These are phyloP conservation scores for Hypoxylon sp. DNA, from an alignment of 2,329 filamentous ascomycete species.

Conservation along the genomic window DNA sequence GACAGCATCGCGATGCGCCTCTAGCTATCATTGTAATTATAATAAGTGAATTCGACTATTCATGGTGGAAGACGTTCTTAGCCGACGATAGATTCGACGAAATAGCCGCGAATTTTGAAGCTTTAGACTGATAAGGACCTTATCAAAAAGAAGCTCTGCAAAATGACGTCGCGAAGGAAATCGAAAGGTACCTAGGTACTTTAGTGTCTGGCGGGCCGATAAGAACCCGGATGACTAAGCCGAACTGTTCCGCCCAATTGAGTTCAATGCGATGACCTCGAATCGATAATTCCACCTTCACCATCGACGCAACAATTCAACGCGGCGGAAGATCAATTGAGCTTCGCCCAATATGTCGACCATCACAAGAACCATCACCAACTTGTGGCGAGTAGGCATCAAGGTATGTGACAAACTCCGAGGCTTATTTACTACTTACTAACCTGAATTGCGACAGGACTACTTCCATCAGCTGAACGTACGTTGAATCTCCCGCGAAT, in stretches of 20 bases:
- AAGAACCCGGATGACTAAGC: slow-evolving; percentile 24
- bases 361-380: slow-evolving; percentile 85
- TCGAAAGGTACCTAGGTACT: slow-evolving; percentile 10
- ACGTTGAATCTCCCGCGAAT: slow-evolving; percentile 62
- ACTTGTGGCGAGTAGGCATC: slow-evolving; percentile 88
- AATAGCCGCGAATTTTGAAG: slow-evolving; percentile 27
- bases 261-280: slow-evolving; percentile 33
- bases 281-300: slow-evolving; percentile 43
- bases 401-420: slow-evolving; percentile 71
- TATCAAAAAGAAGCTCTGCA: slow-evolving; percentile 29
- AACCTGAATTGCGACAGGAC: slow-evolving; percentile 70
- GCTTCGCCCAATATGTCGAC: slow-evolving; percentile 83
- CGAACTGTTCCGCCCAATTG: slow-evolving; percentile 38
- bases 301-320: slow-evolving; percentile 36
- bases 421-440: slow-evolving; percentile 26
- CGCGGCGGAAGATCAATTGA: slow-evolving; percentile 51
- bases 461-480: slow-evolving; percentile 94
- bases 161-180: slow-evolving; percentile 28
- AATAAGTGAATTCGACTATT: background rate
- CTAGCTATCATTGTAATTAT: slow-evolving; percentile 51
- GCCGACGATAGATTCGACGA: background rate
- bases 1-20: slow-evolving; percentile 50
- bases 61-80: slow-evolving; percentile 8
- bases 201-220: slow-evolving; percentile 26
- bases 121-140: slow-evolving; percentile 15